phyloP scores from a whole-genome alignment of 352 stramenopile genomes.

The Phytopythium boreale region DNA sequence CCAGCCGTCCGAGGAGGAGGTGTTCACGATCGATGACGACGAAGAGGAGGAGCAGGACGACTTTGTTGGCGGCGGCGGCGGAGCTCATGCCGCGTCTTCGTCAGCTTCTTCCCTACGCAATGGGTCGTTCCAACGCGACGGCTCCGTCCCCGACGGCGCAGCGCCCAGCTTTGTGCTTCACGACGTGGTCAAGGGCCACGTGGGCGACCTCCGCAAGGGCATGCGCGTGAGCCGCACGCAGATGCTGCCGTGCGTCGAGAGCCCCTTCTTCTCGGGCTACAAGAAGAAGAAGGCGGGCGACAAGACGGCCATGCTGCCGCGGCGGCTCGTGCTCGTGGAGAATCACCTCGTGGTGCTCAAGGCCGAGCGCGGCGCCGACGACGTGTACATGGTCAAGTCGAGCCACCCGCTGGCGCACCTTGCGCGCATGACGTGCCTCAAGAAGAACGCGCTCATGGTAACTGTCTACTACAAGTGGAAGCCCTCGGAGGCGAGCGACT shows the following conservation, averaged over 20 bases:
- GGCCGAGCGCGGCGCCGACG: conserved; percentile 63
- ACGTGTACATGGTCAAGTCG: conserved; percentile 76
- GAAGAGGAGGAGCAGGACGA: conserved; percentile 69
- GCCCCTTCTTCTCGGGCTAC: conserved; percentile 82
- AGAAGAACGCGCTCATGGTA: conserved; percentile 88
- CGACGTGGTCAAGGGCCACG: conserved; percentile 48
- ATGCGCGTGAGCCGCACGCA: conserved; percentile 66
- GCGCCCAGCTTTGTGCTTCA: conserved; percentile 33
- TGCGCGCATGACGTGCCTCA: conserved; percentile 83
- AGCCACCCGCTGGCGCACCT: conserved; percentile 72
- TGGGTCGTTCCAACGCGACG: conserved; percentile 39
- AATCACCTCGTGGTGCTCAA: conserved; percentile 80
- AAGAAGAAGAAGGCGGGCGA: conserved; percentile 64
- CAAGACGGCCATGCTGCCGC: conserved; percentile 44
- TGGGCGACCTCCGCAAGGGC: conserved; percentile 53
- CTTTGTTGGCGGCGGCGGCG: conserved; percentile 24
- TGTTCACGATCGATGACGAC: conserved; percentile 84
- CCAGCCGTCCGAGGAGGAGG: conserved; percentile 63
- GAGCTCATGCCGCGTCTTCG: conserved; percentile 9
- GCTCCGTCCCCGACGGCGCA: conserved; percentile 9
- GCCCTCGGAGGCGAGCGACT: conserved; percentile 18
- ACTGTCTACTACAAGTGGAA: conserved; percentile 88
- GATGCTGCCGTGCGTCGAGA: conserved; percentile 66
- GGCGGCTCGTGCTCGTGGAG: conserved; percentile 62
- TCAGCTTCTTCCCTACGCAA: conserved; percentile 38